A percentile compares a stretch with the other conserved stretches of the same genome.
These are phyloP conservation scores for Fonsecaea pedrosoi DNA, from an alignment of 2,329 filamentous ascomycete species.

Conservation along the genomic window DNA sequence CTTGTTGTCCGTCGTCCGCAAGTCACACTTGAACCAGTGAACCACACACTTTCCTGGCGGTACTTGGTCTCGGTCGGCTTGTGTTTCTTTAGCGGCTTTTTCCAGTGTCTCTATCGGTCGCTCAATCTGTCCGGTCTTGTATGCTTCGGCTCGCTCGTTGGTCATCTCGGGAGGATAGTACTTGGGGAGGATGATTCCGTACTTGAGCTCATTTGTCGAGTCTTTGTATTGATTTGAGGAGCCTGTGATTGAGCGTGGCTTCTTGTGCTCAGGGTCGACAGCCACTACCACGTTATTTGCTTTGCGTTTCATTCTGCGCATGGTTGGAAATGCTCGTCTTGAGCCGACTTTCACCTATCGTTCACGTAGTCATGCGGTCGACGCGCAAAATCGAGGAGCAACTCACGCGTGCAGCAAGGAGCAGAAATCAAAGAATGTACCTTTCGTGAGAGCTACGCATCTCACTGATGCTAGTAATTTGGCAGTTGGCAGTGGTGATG, in stretches of 20 bases:
- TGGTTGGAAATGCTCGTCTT: slow-evolving; percentile 8
- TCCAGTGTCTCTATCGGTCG: slow-evolving; percentile 75
- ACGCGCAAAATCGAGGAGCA: not conserved
- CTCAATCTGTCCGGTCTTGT: slow-evolving; percentile 71
- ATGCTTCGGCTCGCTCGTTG: slow-evolving; percentile 76
- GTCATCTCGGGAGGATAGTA: slow-evolving; percentile 89
- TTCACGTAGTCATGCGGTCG: not conserved
- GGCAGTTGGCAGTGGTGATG: slow-evolving; percentile 12
- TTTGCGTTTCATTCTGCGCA: slow-evolving; percentile 27
- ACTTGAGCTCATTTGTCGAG: slow-evolving; percentile 46
- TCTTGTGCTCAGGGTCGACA: slow-evolving; percentile 13
- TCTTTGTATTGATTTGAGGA: slow-evolving; percentile 30
- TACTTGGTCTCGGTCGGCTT: slow-evolving; percentile 59
- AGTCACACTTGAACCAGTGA: slow-evolving; percentile 90
- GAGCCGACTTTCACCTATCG: not conserved
- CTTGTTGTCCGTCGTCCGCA: slow-evolving; percentile 76
- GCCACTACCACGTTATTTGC: not conserved
- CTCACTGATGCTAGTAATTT: not conserved
- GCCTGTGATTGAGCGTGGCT: not conserved
- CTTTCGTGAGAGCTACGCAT: not conserved
- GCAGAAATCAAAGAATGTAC: not conserved
- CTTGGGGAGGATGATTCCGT: slow-evolving; percentile 72
- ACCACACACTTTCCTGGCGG: slow-evolving; percentile 69
- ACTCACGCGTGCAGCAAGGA: not conserved
- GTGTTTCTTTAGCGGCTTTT: slow-evolving; percentile 67